Percentiles rank a stretch among this genome's conserved stretches.
Evolutionary conservation across 2,329 filamentous ascomycete genomes (phyloP).

Genomic region (Phyllosticta capitalensis): DNA sequence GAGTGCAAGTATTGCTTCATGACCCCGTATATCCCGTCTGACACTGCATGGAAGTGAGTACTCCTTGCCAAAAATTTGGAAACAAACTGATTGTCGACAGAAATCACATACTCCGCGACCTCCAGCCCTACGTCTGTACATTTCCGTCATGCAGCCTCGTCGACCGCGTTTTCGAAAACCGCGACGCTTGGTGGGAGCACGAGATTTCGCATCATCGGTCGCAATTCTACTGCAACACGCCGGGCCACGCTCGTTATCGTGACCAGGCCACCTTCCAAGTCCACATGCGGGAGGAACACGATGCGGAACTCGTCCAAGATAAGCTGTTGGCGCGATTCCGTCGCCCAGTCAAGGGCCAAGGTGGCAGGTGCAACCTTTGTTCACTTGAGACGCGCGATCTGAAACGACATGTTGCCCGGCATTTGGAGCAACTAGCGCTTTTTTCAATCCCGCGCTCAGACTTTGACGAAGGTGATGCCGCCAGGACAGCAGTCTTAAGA

Average conservation of each 20-base stretch:
- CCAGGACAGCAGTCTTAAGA: background rate
- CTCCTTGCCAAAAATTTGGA: background rate
- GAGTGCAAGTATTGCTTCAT: background rate
- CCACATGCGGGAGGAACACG: conserved; percentile 10
- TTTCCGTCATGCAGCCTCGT: conserved; percentile 8
- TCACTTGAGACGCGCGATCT: conserved; percentile 1
- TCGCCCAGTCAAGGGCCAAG: background rate
- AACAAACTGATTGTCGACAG: background rate
- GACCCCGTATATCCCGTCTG: background rate
- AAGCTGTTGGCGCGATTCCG: conserved; percentile 1
- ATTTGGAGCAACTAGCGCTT: conserved; percentile 12
- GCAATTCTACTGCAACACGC: conserved; percentile 11
- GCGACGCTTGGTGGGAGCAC: conserved; percentile 12
- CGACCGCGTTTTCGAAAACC: conserved; percentile 8
- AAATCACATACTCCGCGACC: conserved; percentile 11
- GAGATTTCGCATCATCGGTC: conserved; percentile 11
- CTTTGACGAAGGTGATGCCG: background rate
- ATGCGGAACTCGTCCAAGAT: background rate
- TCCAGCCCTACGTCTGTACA: conserved; percentile 13
- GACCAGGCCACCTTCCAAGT: background rate
- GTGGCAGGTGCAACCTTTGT: conserved; percentile 11
- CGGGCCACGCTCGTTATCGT: conserved; percentile 1
- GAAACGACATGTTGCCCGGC: conserved; percentile 11
- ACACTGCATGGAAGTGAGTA: background rate
- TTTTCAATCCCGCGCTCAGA: conserved; percentile 11